Evolutionary conservation across 1,139 yeast genomes (phyloP).

Genomic region (Saccharomyces hybrid): DNA sequence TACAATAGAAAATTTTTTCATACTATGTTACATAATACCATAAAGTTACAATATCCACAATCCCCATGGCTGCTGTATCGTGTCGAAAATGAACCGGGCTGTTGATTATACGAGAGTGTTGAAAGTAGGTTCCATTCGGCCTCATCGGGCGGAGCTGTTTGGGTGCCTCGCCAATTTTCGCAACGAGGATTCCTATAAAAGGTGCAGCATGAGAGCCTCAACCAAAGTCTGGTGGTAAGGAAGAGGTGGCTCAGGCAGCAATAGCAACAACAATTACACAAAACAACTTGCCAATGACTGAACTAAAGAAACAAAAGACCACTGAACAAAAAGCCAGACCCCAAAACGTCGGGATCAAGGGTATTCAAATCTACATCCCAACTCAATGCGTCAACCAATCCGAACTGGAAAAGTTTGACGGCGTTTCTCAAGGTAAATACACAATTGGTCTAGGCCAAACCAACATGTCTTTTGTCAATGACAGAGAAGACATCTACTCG

Average conservation of each 20-base stretch:
- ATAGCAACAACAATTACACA: not conserved
- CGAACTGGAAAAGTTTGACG: conserved; percentile 78
- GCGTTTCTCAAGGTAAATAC: conserved; percentile 88
- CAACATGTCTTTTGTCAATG: conserved; percentile 94
- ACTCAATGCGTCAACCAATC: conserved; percentile 76
- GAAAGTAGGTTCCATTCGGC: not conserved
- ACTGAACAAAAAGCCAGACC: conserved; percentile 36
- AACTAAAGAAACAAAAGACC: conserved; percentile 28
- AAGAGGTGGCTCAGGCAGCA: not conserved
- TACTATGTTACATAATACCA: not conserved
- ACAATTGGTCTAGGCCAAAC: conserved; percentile 98
- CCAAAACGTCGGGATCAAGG: conserved; percentile 90
- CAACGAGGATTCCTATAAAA: not conserved
- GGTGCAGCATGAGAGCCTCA: not conserved
- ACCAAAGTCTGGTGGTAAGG: not conserved
- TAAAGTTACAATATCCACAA: not conserved
- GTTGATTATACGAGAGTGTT: not conserved
- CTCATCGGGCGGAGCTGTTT: conserved; percentile 1
- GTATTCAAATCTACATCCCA: conserved; percentile 87
- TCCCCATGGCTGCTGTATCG: not conserved
- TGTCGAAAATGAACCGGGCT: not conserved
- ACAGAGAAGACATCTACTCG: conserved; percentile 94
- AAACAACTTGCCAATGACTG: conserved; percentile 23
- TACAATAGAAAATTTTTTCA: not conserved
- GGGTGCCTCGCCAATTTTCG: conserved; percentile 1